phyloP scores from a whole-genome alignment of 2,329 filamentous ascomycete species.

The Epichloe festucae region DNA sequence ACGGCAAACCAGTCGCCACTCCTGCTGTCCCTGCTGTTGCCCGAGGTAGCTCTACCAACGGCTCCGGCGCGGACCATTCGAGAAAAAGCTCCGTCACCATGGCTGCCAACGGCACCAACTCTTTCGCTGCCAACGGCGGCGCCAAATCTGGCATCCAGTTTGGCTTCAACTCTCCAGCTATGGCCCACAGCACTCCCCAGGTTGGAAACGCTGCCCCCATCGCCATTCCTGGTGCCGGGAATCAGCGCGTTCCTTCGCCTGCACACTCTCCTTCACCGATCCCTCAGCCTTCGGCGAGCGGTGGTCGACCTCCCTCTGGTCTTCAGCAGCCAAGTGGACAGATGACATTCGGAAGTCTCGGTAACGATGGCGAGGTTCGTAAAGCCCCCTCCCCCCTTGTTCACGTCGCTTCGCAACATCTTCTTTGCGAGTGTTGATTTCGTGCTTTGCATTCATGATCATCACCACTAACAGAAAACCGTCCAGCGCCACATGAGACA shows the following conservation, averaged over 20 bases:
- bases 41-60: slow-evolving; percentile 56
- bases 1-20: slow-evolving; percentile 64
- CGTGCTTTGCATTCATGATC: background rate
- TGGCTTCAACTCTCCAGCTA: slow-evolving; percentile 60
- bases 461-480: slow-evolving; percentile 7
- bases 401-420: slow-evolving; percentile 4
- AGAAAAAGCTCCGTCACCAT: slow-evolving; percentile 88
- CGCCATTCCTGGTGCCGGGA: slow-evolving; percentile 44
- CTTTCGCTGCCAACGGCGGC: slow-evolving; percentile 63
- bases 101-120: slow-evolving; percentile 65
- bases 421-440: background rate
- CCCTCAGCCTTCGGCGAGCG: slow-evolving; percentile 71
- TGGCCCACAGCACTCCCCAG: slow-evolving; percentile 55
- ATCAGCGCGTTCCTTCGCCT: slow-evolving; percentile 67
- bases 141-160: slow-evolving; percentile 63
- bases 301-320: slow-evolving; percentile 71
- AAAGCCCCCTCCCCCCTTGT: slow-evolving; percentile 2
- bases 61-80: slow-evolving; percentile 55
- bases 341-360: slow-evolving; percentile 74
- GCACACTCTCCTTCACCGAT: slow-evolving; percentile 86
- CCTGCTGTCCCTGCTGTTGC: slow-evolving; percentile 56
- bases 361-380: slow-evolving; percentile 69
- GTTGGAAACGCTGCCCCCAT: slow-evolving; percentile 40
- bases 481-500: slow-evolving; percentile 56
- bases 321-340: slow-evolving; percentile 54